phyloP scores from a whole-genome alignment of 495 filamentous ascomycete species.

The Talaromyces wortmannii region DNA sequence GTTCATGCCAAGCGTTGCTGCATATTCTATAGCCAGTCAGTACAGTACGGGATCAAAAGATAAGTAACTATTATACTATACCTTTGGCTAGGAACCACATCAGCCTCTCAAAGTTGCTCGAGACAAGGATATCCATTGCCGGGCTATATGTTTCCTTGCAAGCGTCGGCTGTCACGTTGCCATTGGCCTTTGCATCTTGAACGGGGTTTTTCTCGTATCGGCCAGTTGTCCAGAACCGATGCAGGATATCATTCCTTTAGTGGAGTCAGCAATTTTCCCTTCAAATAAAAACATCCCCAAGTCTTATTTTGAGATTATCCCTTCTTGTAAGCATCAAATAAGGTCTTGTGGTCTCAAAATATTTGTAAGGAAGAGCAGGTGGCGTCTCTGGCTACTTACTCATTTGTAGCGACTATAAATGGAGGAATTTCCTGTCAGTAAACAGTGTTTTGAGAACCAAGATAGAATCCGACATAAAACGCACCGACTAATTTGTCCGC shows the following conservation, averaged over 20 bases:
- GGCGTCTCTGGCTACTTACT: slow-evolving; percentile 13
- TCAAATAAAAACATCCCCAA: neutral
- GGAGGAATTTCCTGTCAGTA: slow-evolving; percentile 67
- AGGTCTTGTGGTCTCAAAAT: neutral
- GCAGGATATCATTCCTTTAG: slow-evolving; percentile 65
- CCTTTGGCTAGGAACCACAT: slow-evolving; percentile 69
- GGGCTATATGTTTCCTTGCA: slow-evolving; percentile 84
- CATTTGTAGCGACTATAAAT: slow-evolving; percentile 72
- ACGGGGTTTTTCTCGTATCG: slow-evolving; percentile 76
- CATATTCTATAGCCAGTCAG: neutral
- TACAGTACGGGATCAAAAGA: neutral
- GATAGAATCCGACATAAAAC: neutral
- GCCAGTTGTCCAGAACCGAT: slow-evolving; percentile 74
- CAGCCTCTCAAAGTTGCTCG: slow-evolving; percentile 91
- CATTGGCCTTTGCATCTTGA: slow-evolving; percentile 42
- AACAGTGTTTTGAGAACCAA: neutral
- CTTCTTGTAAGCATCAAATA: neutral
- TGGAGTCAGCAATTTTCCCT: neutral
- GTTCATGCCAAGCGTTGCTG: slow-evolving; percentile 3
- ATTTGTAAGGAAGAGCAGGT: neutral
- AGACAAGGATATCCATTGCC: slow-evolving; percentile 95
- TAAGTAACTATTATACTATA: neutral
- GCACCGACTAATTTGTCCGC: slow-evolving; percentile 61
- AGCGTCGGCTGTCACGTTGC: slow-evolving; percentile 58
- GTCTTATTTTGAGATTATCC: slow-evolving; percentile 41